Evolutionary conservation across 192 early-diverging fungal species (phyloP).

Genomic region (Coemansia sp.): DNA sequence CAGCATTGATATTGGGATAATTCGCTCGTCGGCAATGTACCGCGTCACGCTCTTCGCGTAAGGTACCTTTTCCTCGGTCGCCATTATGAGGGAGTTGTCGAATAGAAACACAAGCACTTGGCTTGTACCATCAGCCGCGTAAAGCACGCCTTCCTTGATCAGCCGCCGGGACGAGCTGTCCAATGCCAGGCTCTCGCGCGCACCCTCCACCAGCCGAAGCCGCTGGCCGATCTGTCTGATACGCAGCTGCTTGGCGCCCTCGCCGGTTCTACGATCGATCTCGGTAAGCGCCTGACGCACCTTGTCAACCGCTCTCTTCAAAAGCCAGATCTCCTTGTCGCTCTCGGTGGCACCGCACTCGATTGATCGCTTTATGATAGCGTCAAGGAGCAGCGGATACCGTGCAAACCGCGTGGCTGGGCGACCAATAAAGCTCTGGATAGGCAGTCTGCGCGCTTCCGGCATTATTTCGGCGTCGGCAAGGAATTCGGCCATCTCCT

Average conservation of each 20-base stretch:
- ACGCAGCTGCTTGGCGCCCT: conserved; percentile 34
- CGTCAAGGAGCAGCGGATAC: conserved; percentile 82
- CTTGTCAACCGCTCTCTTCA: conserved; percentile 30
- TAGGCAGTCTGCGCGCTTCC: conserved; percentile 74
- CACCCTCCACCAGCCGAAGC: conserved; percentile 32
- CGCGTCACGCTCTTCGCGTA: conserved; percentile 44
- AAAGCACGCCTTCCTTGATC: conserved; percentile 42
- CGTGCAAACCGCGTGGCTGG: conserved; percentile 86
- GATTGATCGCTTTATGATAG: conserved; percentile 74
- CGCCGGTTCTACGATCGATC: conserved; percentile 49
- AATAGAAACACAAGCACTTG: conserved; percentile 54
- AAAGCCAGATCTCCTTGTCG: conserved; percentile 60
- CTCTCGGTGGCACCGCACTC: conserved; percentile 61
- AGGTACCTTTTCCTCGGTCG: conserved; percentile 35
- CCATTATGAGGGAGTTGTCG: conserved; percentile 55
- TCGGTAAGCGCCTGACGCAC: conserved; percentile 37
- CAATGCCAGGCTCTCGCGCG: conserved; percentile 49
- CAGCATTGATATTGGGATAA: conserved; percentile 55
- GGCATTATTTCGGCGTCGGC: conserved; percentile 74
- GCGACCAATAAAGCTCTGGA: conserved; percentile 86
- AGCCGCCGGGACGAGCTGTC: conserved; percentile 37
- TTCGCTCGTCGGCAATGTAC: conserved; percentile 49
- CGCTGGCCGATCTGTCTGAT: conserved; percentile 52
- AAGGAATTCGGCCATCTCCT: conserved; percentile 72
- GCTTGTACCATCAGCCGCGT: conserved; percentile 13